A percentile compares a stretch with the other conserved stretches of the same genome.
Conservation (phyloP, 2,329 filamentous ascomycete species). For the Penicillium sp. region DNA sequence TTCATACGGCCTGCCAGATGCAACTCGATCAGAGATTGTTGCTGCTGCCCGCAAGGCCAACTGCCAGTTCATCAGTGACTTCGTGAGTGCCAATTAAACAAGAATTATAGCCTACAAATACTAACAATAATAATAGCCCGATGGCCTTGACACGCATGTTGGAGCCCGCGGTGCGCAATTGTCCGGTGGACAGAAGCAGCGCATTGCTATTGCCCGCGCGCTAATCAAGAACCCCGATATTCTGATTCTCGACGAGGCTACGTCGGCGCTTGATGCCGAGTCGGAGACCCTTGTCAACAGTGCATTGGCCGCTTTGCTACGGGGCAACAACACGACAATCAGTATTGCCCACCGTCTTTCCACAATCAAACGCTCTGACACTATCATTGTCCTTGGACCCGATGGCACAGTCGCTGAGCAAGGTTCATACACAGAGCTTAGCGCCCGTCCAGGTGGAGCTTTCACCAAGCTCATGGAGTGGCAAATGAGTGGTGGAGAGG, state of each 20-base stretch:
- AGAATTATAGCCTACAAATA: not conserved
- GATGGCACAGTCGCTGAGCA: constrained; percentile 90
- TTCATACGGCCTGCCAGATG: constrained; percentile 79
- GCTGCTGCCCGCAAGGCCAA: constrained; percentile 88
- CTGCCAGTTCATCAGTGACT: constrained; percentile 94
- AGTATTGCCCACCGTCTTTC: constrained; percentile 94
- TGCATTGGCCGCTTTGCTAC: constrained; percentile 75
- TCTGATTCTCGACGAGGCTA: constrained; percentile 93
- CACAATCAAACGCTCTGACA: constrained; percentile 93
- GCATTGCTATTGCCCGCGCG: constrained; percentile 93
- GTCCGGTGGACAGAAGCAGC: constrained; percentile 94
- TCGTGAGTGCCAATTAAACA: constrained; percentile 52
- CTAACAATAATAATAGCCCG: constrained; percentile 57
- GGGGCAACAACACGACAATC: constrained; percentile 91
- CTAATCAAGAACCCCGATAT: constrained; percentile 96
- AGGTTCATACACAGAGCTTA: constrained; percentile 77
- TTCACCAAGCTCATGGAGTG: constrained; percentile 98
- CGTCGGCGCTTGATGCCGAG: constrained; percentile 91
- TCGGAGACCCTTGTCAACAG: constrained; percentile 96
- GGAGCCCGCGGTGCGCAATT: constrained; percentile 90
- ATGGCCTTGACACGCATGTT: constrained; percentile 90
- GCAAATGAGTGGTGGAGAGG: constrained; percentile 88
- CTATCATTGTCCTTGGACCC: constrained; percentile 84
- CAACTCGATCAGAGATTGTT: constrained; percentile 77
- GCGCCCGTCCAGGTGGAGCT: constrained; percentile 70